Base-by-base conservation (phyloP, 177 flowering plant species). In the Vitis hybrid region DNA sequence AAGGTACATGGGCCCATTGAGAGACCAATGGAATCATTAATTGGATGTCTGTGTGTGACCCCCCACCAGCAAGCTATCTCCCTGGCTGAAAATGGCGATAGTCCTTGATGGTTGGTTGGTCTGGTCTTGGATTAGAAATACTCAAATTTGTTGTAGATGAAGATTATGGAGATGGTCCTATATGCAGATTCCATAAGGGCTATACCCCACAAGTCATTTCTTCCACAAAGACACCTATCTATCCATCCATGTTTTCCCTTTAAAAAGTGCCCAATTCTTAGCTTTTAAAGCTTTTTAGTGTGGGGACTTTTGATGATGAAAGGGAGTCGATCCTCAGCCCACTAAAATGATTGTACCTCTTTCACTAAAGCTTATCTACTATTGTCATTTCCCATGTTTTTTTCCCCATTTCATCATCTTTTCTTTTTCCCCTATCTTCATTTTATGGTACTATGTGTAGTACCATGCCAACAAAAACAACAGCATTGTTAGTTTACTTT, bases 301-400 rank as follows among this genome's bases (percentile, higher is more conserved):
- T 60, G 62, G 62, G 62, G 39, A 60, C 62, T 26, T 60, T 26
- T 22, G 39, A 60, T 26, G 26, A 22, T 60, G 62, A 22, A 60
- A 60, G 26, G 14, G 39, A 60, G 29, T 22, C 39, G 29, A 60
- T 22, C 14, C 6, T 58, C 60, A 16, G 29, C 65, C 64, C 60
- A 50, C 69, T 60, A 50, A 31, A 65, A 72, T 72, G 19, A 72
- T 65, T 72, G 69, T 51, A 72, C 69, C 59, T 50, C 52, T 45
- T 53, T 71, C 56, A 2, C 56, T 19, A 33, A 52, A 62, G 60
- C 67, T 57, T 22, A 29, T 60, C 62, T 60, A 10, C 15, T 18
- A 60, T 33, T 26, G 39, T 11, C 39, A 9, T 26, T 45, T 39
- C 4, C 45, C 5, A 39, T 39, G 45, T 39, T 39, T 39, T 26